Base-by-base conservation (phyloP, 768 basidiomycete genomes). In the Tulasnella sp. region DNA sequence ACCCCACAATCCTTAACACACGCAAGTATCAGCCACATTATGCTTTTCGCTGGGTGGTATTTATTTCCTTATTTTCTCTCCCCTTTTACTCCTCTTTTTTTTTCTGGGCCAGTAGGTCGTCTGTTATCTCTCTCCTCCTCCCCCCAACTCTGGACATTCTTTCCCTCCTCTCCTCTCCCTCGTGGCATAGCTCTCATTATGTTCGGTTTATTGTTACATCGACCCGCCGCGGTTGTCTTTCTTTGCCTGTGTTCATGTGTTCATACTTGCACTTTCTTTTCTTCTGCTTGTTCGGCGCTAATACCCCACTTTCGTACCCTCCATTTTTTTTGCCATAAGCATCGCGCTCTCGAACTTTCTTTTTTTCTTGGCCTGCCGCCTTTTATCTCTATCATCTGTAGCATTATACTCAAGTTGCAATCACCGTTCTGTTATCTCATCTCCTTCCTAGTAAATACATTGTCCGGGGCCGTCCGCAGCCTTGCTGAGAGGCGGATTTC, bases 141-240 rank as follows among this genome's bases (percentile, higher is more conserved):
- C 62, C 27, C 48, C 75, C 36, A n/a, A 76, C 75, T 58, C 18
- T 8, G 27, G 36, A 76, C 44, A 48, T n/a, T 76, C 75, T 39
- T 76, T 76, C 10, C 24, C 27, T 8, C 52, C 38, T 0, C 16
- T 31, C 75, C 52, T n/a, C n/a, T n/a, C 46, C n/a, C 52, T 38
- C 75, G 31, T 68, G 31, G 36, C 62, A 34, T 68, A 36, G 62
- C 34, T 40, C 38, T 56, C 52, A n/a, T 58, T 42, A 40, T 77
- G 76, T 77, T 77, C 76, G 24, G n/a, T 77, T 40, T 62, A 75
- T 75, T 75, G 75, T 74, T 19, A 74, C 73, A 74, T 21, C 73
- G 73, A 42, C 75, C 76, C 14, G 36, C 39, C 71, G 34, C 39
- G 52, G 48, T 71, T 38, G 48, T 58, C 36, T 62, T 77, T 21